Evolutionary conservation across 495 filamentous ascomycete species (phyloP).

Genomic region (Rhypophila decipiens): DNA sequence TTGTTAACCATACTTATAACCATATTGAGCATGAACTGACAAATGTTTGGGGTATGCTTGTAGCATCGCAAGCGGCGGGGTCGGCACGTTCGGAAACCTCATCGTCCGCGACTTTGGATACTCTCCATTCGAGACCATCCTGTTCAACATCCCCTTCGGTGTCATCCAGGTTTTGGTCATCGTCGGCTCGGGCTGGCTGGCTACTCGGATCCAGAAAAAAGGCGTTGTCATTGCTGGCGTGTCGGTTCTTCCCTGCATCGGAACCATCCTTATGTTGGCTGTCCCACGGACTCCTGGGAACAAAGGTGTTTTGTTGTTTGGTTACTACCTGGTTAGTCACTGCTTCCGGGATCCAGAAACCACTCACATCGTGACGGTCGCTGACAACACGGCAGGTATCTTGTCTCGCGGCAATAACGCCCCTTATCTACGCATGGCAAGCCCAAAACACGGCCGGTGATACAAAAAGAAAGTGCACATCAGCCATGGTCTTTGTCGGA

Average conservation of each 20-base stretch:
- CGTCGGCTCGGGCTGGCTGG: conserved; percentile 39
- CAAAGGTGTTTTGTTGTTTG: conserved; percentile 34
- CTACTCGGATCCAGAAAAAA: conserved; percentile 46
- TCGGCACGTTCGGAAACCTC: conserved; percentile 58
- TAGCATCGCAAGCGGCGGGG: conserved; percentile 42
- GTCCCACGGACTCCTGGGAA: conserved; percentile 35
- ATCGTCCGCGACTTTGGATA: conserved; percentile 59
- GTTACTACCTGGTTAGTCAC: conserved; percentile 29
- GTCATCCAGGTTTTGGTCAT: conserved; percentile 41
- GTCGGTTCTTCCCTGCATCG: conserved; percentile 50
- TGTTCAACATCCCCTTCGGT: conserved; percentile 62
- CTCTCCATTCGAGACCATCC: conserved; percentile 51
- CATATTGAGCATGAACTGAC: too few relatives aligned
- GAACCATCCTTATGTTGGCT: conserved; percentile 46
- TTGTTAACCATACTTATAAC: too few relatives aligned
- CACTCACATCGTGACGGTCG: too few relatives aligned
- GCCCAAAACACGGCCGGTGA: conserved; percentile 62
- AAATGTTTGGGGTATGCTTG: too few relatives aligned
- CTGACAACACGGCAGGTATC: conserved; percentile 11
- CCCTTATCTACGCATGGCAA: conserved; percentile 61
- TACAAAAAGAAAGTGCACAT: conserved; percentile 61
- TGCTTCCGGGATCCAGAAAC: too few relatives aligned
- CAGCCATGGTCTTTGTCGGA: conserved; percentile 54
- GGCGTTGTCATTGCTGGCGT: conserved; percentile 50
- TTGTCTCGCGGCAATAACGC: conserved; percentile 38